Percentiles rank a stretch among this genome's conserved stretches.
phyloP scores from a whole-genome alignment of 192 early-diverging fungal genomes.

The Coemansia javaensis region DNA sequence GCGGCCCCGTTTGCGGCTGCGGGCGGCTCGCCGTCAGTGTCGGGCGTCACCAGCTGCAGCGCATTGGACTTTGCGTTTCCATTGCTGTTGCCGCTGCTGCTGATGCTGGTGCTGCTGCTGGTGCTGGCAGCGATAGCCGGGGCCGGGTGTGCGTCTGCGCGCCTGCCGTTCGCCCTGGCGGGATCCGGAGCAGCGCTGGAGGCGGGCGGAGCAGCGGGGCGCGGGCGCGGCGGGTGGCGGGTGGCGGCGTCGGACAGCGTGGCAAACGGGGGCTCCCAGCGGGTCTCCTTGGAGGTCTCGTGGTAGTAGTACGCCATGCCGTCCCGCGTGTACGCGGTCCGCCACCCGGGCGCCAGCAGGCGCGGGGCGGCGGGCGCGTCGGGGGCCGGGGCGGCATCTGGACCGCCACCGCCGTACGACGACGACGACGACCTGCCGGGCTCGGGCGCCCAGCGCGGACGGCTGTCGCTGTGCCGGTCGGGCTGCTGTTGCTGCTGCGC shows the following conservation, averaged over 20 bases:
- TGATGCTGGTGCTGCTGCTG: no score
- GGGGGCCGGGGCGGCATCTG: not conserved
- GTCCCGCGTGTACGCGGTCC: slow-evolving; percentile 31
- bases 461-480: no score
- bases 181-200: no score
- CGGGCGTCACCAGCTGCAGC: slow-evolving; percentile 33
- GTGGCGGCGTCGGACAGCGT: no score
- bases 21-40: slow-evolving; percentile 32
- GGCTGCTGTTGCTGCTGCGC: no score
- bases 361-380: slow-evolving; percentile 1
- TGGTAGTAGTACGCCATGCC: slow-evolving; percentile 48
- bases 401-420: no score
- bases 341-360: slow-evolving; percentile 42
- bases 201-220: no score
- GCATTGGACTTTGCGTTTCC: not conserved
- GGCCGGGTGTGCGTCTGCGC: no score
- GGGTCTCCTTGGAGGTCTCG: slow-evolving; percentile 41
- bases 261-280: slow-evolving; percentile 42
- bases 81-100: not conserved
- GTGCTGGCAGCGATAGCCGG: not conserved
- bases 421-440: no score
- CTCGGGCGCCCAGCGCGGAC: no score
- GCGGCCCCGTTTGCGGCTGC: not conserved
- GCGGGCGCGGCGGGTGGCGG: no score
- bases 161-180: no score